These are phyloP conservation scores for Fusarium tanahbumbuense DNA, from an alignment of 2,329 filamentous ascomycete species.

Conservation along the genomic window DNA sequence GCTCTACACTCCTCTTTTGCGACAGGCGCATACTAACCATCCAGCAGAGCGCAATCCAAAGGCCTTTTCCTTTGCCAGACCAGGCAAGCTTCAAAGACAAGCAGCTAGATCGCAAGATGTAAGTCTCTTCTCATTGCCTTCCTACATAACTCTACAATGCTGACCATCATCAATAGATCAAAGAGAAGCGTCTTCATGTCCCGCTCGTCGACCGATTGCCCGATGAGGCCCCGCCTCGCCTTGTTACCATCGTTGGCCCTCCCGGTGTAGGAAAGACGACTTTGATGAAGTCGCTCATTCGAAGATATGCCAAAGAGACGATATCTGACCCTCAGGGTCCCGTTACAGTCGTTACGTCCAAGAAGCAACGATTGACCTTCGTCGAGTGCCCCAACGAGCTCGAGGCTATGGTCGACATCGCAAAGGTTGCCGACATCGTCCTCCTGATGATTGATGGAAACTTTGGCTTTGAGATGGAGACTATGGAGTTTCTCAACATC, in stretches of 20 bases:
- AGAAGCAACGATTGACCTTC: slow-evolving; percentile 93
- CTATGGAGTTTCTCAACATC: slow-evolving; percentile 98
- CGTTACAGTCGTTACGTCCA: slow-evolving; percentile 95
- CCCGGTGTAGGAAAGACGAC: slow-evolving; percentile 97
- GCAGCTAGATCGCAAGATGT: slow-evolving; percentile 80
- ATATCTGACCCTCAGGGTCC: slow-evolving; percentile 90
- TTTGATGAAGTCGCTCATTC: slow-evolving; percentile 91
- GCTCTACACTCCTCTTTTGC: not conserved
- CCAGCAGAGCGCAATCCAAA: slow-evolving; percentile 80
- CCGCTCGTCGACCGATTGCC: slow-evolving; percentile 95
- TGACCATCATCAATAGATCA: slow-evolving; percentile 68
- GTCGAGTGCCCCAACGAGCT: slow-evolving; percentile 97
- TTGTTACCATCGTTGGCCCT: slow-evolving; percentile 94
- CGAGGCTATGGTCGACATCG: slow-evolving; percentile 95
- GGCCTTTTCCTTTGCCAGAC: slow-evolving; percentile 86
- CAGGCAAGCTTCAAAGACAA: slow-evolving; percentile 81
- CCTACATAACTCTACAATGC: slow-evolving; percentile 1
- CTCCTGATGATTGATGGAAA: slow-evolving; percentile 99
- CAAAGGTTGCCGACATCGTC: slow-evolving; percentile 97
- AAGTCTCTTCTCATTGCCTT: slow-evolving; percentile 42
- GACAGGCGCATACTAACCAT: slow-evolving; percentile 39
- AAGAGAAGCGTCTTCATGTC: slow-evolving; percentile 96
- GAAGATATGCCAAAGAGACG: slow-evolving; percentile 95
- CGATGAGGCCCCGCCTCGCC: slow-evolving; percentile 91
- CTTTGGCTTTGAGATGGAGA: slow-evolving; percentile 99